Evolutionary conservation across 352 stramenopile species (phyloP), one percentile per base, ranked within the genome.

Genomic region (Pythium plurisporium): DNA sequence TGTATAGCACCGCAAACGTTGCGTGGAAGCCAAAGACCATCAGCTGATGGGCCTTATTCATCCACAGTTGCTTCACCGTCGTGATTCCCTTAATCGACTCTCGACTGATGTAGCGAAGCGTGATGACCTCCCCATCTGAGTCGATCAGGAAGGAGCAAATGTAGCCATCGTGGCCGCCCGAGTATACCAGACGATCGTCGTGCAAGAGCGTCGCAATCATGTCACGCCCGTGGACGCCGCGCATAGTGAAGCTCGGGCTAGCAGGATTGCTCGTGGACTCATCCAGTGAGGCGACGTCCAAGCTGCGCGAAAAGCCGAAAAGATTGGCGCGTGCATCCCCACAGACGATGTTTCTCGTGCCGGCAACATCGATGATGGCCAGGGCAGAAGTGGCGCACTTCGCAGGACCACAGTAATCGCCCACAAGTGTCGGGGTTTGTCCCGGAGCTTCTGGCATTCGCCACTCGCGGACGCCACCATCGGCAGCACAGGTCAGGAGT

Each of bases 21-120:
- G 86, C 77, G 43, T 93, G 79, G 62, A 95, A 95, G 14, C 86
- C 86, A 57, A 95, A 91, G 10, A 89, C 83, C 43, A 94, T 67
- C 9, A 95, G 74, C 27, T 94, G 73, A 19, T 44, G 17, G 8
- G 42, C 45, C 23, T 36, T 19, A 10, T 65, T 73, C 47, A 67
- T 76, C 65, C 62, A 86, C 23, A 95, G 52, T 5, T 79, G 60
- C 55, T 91, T 92, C 44, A 95, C 64, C 5, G 83, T 94, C 7
- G 78, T 74, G 34, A 95, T 76, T 14, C 80, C 82, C 59, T 89
- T 86, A 58, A 95, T 82, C 10, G 78, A 83, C 31, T 91, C 72
- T 37, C 82, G 83, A 8, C 79, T 72, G 7, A 83, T 46, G 29
- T 66, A 69, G 4, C 49, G 60, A 19, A 84, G 58, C 23, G 47